Evolutionary conservation across 805 yeast species (phyloP), one percentile per base, ranked within the genome.

Genomic region (Ascoidea rubescens): DNA sequence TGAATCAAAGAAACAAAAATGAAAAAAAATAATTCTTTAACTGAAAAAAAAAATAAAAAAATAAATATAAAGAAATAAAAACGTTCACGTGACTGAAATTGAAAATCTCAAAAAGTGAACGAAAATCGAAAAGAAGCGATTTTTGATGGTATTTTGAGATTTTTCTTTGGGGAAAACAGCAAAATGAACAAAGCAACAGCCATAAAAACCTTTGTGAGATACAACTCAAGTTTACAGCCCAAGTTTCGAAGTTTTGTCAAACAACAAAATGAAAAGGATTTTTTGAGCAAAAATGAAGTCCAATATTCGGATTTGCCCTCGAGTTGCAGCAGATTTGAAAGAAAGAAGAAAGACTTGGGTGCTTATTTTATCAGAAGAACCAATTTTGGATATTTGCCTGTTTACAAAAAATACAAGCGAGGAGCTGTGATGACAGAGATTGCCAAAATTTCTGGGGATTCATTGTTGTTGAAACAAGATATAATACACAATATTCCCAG

Each of bases 371-470:
- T 37, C 14, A 14, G 14, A 37, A 37, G 43, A 37, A 10, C 43
- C 2, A 37, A 14, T 37, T 37, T 37, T 10, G 43, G 43, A 37
- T 10, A 37, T 14, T 37, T 37, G 14, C 43, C 43, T 37, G 14
- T 37, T 37, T 37, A 37, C 14, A 37, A 8, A 37, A 14, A 8
- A 37, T 37, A 37, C 43, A 37, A 37, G 14, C 2, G 14, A 37
- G 14, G 14, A 37, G 70, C 71, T 12, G 67, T 73, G n/a, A 75
- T 77, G 59, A 88, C 96, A 0, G 89, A 87, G 61, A 72, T 88
- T 31, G 80, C 85, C 62, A 77, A 78, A 54, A 73, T 88, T 50
- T 68, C 73, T 54, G 96, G 96, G 5, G 82, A 84, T 64, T 71
- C 80, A 12, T 64, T 72, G 5, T 81, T 77, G 53, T 71, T 89